Conservation (phyloP, 345 rosid species). For the Salix udensis region DNA sequence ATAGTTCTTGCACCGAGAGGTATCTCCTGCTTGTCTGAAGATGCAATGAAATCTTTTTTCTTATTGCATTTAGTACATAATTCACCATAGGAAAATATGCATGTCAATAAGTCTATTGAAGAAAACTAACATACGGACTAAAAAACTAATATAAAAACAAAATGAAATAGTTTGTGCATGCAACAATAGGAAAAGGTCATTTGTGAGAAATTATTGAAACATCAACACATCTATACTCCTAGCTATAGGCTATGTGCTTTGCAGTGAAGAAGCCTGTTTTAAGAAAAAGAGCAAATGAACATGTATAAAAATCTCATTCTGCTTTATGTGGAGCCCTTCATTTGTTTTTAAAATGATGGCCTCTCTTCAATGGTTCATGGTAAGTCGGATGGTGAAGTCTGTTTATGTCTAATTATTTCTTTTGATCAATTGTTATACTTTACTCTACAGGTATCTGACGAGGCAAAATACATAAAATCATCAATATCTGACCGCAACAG, state of each 20-base stretch:
- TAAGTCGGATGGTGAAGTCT: conserved; percentile 4
- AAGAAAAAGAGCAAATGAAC: background rate
- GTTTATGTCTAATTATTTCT: background rate
- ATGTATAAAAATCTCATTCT: background rate
- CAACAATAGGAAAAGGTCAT: background rate
- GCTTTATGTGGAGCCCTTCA: background rate
- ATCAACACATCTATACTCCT: background rate
- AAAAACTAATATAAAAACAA: background rate
- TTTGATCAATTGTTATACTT: background rate
- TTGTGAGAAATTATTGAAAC: background rate
- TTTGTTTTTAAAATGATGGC: background rate
- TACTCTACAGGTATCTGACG: conserved; percentile 60
- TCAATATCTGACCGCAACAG: conserved; percentile 59
- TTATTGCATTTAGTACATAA: no score
- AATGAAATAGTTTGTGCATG: background rate
- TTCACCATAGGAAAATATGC: no score
- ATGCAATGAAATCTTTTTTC: no score
- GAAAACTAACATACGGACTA: background rate
- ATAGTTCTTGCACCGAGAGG: no score
- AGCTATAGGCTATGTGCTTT: background rate
- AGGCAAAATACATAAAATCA: conserved; percentile 64
- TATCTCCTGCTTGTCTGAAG: no score
- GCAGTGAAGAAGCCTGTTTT: background rate
- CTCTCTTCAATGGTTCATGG: background rate
- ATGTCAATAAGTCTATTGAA: background rate